Evolutionary conservation across 495 filamentous ascomycete species (phyloP), one percentile per base, ranked within the genome.

Genomic region (Neurospora terricola): DNA sequence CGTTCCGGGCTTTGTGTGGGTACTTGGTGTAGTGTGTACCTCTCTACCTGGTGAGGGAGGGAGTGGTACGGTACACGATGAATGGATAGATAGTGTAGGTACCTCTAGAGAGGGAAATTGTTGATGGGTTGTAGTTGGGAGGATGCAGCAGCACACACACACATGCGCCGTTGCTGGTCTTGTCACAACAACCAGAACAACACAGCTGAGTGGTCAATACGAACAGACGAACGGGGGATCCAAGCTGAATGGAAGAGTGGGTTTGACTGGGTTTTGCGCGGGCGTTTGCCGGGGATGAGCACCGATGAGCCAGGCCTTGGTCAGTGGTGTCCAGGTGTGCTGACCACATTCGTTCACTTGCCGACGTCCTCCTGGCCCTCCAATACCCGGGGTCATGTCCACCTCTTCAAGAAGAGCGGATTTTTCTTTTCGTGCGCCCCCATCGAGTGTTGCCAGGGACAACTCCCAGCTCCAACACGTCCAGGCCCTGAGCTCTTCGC

Each of bases 361-460:
- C 48, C 48, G 48, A 59, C 48, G 48, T 4, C 34, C 34, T 34
- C 34, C 34, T 34, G 34, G 34, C 48, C 48, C 48, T 59, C 48
- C 48, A 59, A 27, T 59, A 14, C 23, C 48, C 43, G 43, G 45
- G 45, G 45, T 23, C 9, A 23, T 30, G 39, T 27, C 72, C 75
- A 59, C 74, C 30, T 34, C 30, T 34, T 34, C 34, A 34, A 34
- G 34, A 34, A 34, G 34, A 34, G 34, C 34, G 30, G 38, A 48
- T 62, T 73, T 73, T 77, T 78, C 75, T 79, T 79, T 75, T 75
- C 75, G 74, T 78, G 66, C 37, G 38, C 71, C 48, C 18, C 14
- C 38, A 59, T 36, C 37, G 5, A 30, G 18, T 40, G 75, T 77
- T 78, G 77, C 69, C 36, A 75, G 40, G 73, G 69, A 39, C 72